Evolutionary conservation across 2,329 filamentous ascomycete genomes (phyloP).

Genomic region (Pseudohalonectria lignicola): DNA sequence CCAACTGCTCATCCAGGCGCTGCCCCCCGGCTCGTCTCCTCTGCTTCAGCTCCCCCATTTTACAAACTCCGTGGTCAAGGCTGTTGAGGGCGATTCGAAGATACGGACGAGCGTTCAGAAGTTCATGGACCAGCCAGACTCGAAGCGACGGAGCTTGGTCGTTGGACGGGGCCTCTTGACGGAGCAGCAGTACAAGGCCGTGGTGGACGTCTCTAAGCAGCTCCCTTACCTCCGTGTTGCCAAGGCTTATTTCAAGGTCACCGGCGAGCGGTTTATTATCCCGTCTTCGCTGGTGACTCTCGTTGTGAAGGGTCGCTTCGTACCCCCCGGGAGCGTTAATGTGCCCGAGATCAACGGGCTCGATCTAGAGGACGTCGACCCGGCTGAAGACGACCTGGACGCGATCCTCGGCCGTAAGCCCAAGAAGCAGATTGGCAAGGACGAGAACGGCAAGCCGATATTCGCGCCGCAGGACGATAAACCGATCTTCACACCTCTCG

Average conservation of each 20-base stretch:
- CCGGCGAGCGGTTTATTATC: constrained; percentile 85
- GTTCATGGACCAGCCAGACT: constrained; percentile 77
- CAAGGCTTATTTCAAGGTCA: constrained; percentile 97
- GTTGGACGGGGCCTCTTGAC: constrained; percentile 62
- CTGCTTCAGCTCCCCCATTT: constrained; percentile 88
- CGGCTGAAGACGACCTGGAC: constrained; percentile 84
- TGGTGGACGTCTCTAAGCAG: constrained; percentile 68
- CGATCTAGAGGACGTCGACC: constrained; percentile 84
- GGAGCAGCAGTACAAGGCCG: constrained; percentile 65
- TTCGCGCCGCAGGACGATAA: constrained; percentile 38
- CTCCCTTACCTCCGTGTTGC: constrained; percentile 76
- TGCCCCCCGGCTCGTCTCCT: constrained; percentile 73
- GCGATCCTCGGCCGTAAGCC: constrained; percentile 70
- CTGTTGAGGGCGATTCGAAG: constrained; percentile 65
- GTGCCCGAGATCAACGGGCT: constrained; percentile 64
- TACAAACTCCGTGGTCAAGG: constrained; percentile 52
- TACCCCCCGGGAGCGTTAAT: constrained; percentile 71
- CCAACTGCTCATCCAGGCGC: constrained; percentile 82
- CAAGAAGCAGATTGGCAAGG: constrained; percentile 49
- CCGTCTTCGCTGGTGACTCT: constrained; percentile 88
- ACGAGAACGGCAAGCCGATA: constrained; percentile 44
- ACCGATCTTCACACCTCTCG: constrained; percentile 69
- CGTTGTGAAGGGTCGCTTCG: constrained; percentile 87
- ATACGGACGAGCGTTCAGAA: constrained; percentile 69
- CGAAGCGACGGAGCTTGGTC: constrained; percentile 59